phyloP scores from a whole-genome alignment of 768 basidiomycete species.

The Boletus barrowsii region DNA sequence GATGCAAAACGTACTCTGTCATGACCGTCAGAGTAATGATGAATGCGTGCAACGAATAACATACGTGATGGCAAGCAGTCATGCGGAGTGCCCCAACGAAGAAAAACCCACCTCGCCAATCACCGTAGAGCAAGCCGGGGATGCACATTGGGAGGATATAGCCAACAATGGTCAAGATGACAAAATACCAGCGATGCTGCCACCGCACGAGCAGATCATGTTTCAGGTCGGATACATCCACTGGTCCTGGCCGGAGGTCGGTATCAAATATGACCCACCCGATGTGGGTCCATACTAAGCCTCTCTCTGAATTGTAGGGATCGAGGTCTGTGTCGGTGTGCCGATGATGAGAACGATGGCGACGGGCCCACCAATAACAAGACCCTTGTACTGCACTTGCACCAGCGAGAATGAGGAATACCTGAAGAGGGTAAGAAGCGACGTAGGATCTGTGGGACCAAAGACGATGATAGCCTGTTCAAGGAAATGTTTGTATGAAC shows the following conservation, averaged over 20 bases:
- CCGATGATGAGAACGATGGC: conserved; percentile 81
- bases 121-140: conserved; percentile 69
- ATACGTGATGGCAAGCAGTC: conserved; percentile 76
- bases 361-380: conserved; percentile 83
- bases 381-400: conserved; percentile 85
- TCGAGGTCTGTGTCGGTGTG: conserved; percentile 86
- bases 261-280: conserved; percentile 86
- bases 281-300: conserved; percentile 75
- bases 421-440: conserved; percentile 67
- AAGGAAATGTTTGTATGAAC: conserved; percentile 3
- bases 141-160: conserved; percentile 64
- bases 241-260: conserved; percentile 62
- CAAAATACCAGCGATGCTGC: conserved; percentile 75
- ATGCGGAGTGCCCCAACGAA: conserved; percentile 71
- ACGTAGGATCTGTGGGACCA: conserved; percentile 87
- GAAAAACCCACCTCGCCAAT: conserved; percentile 76
- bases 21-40: background rate
- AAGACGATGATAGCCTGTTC: conserved; percentile 71
- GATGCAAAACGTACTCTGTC: conserved; percentile 81
- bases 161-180: conserved; percentile 63
- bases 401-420: conserved; percentile 68
- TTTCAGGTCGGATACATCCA: conserved; percentile 70
- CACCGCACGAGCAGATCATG: conserved; percentile 68
- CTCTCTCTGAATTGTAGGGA: conserved; percentile 78
- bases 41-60: conserved; percentile 25